A percentile compares a stretch with the other conserved stretches of the same genome.
These are phyloP conservation scores for Paxillus rubicundulus DNA, from an alignment of 768 basidiomycete species.

Conservation along the genomic window DNA sequence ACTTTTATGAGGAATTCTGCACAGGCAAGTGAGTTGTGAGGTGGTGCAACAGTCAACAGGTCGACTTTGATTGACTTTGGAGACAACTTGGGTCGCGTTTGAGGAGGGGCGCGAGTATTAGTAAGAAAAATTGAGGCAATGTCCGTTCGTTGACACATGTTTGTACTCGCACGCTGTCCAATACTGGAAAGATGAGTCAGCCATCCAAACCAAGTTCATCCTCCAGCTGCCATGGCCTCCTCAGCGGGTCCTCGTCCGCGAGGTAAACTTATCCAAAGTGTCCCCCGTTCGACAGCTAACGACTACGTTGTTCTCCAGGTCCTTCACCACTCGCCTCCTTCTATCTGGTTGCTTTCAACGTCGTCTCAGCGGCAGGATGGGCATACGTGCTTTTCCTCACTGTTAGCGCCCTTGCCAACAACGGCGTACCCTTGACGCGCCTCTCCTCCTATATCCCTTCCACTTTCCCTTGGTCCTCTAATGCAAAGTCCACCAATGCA, in stretches of 20 bases:
- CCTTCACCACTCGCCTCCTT: conserved; percentile 5
- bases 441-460: conserved; percentile 25
- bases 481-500: conserved; percentile 29
- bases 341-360: conserved; percentile 82
- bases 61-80: conserved; percentile 7
- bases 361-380: conserved; percentile 75
- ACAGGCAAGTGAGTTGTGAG: background rate
- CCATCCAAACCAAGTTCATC: too few species aligned
- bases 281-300: background rate
- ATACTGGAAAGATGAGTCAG: conserved; percentile 12
- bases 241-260: background rate
- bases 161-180: too few species aligned
- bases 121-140: conserved; percentile 30
- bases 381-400: conserved; percentile 59
- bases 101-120: conserved; percentile 37
- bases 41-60: background rate
- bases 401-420: conserved; percentile 40
- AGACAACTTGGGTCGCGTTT: conserved; percentile 24
- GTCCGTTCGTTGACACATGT: conserved; percentile 20
- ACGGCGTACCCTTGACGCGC: conserved; percentile 33
- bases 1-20: background rate
- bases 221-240: too few species aligned
- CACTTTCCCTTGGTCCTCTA: conserved; percentile 7
- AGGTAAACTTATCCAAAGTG: background rate
- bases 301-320: background rate